A percentile compares a stretch with the other conserved stretches of the same genome.
Conservation (phyloP, 371 early-diverging fungal species). For the Rhizopus arrhizus region DNA sequence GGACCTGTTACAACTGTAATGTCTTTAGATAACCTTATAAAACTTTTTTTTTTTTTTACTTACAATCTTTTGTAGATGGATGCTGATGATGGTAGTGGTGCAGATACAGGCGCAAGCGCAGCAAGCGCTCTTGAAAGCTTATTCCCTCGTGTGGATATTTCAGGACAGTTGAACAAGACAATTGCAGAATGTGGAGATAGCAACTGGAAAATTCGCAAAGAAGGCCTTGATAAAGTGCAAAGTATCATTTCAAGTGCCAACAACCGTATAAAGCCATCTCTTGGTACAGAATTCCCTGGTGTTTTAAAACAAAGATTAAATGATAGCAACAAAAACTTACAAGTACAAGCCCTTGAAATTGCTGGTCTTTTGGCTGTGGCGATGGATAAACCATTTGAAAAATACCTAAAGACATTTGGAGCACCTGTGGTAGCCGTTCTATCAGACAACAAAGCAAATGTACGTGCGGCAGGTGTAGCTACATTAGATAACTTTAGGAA, state of each 20-base stretch:
- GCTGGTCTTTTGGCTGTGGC: slow-evolving; percentile 72
- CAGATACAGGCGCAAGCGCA: slow-evolving; percentile 23
- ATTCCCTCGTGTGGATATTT: slow-evolving; percentile 86
- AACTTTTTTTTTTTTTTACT: slow-evolving; percentile 6
- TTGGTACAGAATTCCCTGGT: slow-evolving; percentile 79
- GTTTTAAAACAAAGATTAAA: slow-evolving; percentile 81
- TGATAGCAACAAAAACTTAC: slow-evolving; percentile 91
- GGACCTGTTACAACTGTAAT: slow-evolving; percentile 27
- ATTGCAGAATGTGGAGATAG: slow-evolving; percentile 72
- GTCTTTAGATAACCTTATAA: neutral
- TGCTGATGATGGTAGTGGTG: slow-evolving; percentile 29
- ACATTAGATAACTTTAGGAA: slow-evolving; percentile 71
- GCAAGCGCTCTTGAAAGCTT: slow-evolving; percentile 77
- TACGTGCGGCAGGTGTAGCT: slow-evolving; percentile 76
- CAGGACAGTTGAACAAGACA: slow-evolving; percentile 44
- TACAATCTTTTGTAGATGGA: neutral
- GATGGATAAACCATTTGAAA: slow-evolving; percentile 86
- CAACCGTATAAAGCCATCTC: slow-evolving; percentile 80
- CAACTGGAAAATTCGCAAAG: slow-evolving; percentile 96
- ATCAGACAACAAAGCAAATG: slow-evolving; percentile 87
- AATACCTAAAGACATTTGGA: slow-evolving; percentile 63
- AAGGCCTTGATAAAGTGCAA: slow-evolving; percentile 83
- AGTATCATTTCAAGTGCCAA: slow-evolving; percentile 74
- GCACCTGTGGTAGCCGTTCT: slow-evolving; percentile 69
- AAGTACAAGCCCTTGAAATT: slow-evolving; percentile 74